Base-by-base conservation (phyloP, 306 rosid genomes). In the Inga leiocalycina region DNA sequence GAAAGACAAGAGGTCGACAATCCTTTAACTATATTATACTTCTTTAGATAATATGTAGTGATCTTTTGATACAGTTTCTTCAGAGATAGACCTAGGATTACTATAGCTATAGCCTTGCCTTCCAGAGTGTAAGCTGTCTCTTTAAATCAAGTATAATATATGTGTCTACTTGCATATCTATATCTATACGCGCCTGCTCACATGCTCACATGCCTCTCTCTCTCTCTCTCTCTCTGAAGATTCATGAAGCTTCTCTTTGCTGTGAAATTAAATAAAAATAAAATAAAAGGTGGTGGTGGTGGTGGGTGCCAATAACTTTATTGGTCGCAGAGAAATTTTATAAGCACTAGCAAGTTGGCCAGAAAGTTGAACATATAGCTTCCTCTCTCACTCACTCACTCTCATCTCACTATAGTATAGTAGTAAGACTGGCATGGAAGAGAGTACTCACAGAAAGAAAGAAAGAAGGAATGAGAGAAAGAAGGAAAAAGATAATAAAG, bases 251-350 rank as follows among this genome's bases (percentile, higher is more conserved):
- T 89, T 84, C 59, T 65, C 69, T 82, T 76, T 86, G 81, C 75
- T 69, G 44, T 75, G 34, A 80, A 14, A 56, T 19, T 61, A 79
- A 54, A 68, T 49, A 24, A 24, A 79, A 43, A 71, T 10, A 22
- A 14, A 24, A n/a, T 17, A 20, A 22, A 71, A 2, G 12, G 44
- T 19, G 89, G 88, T 17, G 65, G 12, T 20, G 62, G 62, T 68
- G 74, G 56, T 17, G 75, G 76, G 88, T 88, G 86, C 76, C 88
- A 86, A 81, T 79, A 85, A 79, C 98, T 95, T 95, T 95, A 93
- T 93, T 87, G 98, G 87, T 95, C 87, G 91, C 94, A 88, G 98
- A 89, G 95, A 89, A 92, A 91, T 80, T 90, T 69, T 88, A 62
- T 24, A 82, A 88, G 84, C 84, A 62, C 87, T 90, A 22, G 92